Percentiles rank a stretch among this genome's conserved stretches.
Conservation (phyloP, 192 early-diverging fungal genomes). For the Phlyctochytrium arcticum region DNA sequence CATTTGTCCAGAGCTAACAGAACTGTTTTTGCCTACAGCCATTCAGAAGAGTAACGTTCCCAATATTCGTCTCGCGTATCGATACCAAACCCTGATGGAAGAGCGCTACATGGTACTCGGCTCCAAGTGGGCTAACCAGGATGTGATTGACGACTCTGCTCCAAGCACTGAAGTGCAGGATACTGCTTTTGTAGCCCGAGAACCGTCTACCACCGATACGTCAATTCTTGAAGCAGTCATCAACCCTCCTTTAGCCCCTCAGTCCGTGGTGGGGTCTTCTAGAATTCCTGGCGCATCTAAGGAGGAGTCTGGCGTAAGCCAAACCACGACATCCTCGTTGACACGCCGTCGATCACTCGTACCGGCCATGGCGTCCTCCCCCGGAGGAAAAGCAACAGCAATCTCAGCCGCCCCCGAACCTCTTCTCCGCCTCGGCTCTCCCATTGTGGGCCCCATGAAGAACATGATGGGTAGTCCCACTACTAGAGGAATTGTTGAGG, state of each 20-base stretch:
- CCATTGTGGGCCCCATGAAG: background rate
- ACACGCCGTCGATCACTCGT: too few relatives aligned
- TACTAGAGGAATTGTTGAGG: background rate
- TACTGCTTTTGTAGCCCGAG: constrained; percentile 2
- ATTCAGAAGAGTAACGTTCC: constrained; percentile 93
- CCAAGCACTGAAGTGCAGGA: constrained; percentile 28
- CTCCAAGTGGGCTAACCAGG: constrained; percentile 20
- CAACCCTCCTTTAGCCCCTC: too few relatives aligned
- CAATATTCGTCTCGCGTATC: constrained; percentile 74
- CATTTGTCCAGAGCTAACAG: background rate
- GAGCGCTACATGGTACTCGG: constrained; percentile 63
- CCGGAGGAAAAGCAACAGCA: background rate
- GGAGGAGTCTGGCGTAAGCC: too few relatives aligned
- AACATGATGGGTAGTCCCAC: background rate
- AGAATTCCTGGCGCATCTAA: too few relatives aligned
- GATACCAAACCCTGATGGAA: constrained; percentile 81
- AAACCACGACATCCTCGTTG: too few relatives aligned
- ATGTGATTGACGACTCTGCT: constrained; percentile 4
- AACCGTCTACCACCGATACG: too few relatives aligned
- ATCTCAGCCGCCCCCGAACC: constrained; percentile 5
- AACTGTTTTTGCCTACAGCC: constrained; percentile 33
- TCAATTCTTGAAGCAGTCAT: too few relatives aligned
- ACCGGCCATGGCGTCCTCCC: too few relatives aligned
- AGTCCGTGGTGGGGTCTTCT: too few relatives aligned
- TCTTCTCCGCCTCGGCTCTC: background rate